These are phyloP conservation scores for Haplosporangium sp. DNA, from an alignment of 371 early-diverging fungal genomes.

Conservation along the genomic window DNA sequence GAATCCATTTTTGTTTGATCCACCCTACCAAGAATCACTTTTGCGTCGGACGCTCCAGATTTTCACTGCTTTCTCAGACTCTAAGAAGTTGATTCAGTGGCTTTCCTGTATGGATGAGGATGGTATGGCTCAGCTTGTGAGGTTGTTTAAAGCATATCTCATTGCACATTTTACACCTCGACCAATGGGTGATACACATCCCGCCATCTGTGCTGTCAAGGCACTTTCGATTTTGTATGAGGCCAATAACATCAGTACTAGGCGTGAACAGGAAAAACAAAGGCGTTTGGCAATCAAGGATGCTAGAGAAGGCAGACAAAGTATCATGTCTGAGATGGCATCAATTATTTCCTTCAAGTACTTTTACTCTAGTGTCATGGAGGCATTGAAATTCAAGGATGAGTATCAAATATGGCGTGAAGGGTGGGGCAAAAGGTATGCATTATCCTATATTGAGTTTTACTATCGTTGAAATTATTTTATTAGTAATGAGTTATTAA, in stretches of 20 bases:
- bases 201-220: slow-evolving; percentile 71
- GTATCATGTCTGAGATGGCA: not conserved
- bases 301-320: slow-evolving; percentile 12
- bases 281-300: slow-evolving; percentile 19
- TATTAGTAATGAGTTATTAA: not conserved
- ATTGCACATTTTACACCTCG: slow-evolving; percentile 51
- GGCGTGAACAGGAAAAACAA: slow-evolving; percentile 24
- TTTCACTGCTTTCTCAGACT: slow-evolving; percentile 54
- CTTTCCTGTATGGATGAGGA: slow-evolving; percentile 57
- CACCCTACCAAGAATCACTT: slow-evolving; percentile 61
- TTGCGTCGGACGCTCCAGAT: slow-evolving; percentile 59
- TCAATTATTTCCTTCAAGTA: slow-evolving; percentile 61
- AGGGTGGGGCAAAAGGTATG: slow-evolving; percentile 41
- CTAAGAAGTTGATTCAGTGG: slow-evolving; percentile 59
- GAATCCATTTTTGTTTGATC: slow-evolving; percentile 66
- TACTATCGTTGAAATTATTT: not conserved
- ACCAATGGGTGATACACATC: slow-evolving; percentile 64
- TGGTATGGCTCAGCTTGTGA: slow-evolving; percentile 48
- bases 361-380: slow-evolving; percentile 74
- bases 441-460: not conserved
- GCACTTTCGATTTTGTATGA: slow-evolving; percentile 70
- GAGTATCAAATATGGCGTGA: slow-evolving; percentile 80
- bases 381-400: slow-evolving; percentile 81
- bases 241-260: slow-evolving; percentile 56
- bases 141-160: slow-evolving; percentile 49